Percentiles rank a stretch among this genome's conserved stretches.
Evolutionary conservation across 1,284 basidiomycete species (phyloP).

Genomic region (Ustilago loliicola): DNA sequence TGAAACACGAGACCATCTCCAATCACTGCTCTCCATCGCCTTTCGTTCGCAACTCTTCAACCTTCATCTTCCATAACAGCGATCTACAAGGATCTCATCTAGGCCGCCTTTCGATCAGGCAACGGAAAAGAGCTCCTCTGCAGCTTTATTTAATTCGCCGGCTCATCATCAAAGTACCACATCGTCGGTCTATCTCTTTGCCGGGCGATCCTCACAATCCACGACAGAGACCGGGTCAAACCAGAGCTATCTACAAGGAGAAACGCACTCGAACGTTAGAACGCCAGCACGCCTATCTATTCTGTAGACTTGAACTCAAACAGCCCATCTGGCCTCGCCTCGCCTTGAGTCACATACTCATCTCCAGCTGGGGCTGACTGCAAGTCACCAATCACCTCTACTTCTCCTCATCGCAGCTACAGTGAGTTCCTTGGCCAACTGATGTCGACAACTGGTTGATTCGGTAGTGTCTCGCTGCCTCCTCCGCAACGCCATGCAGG

Average conservation of each 20-base stretch:
- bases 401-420: background rate
- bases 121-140: background rate
- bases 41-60: background rate
- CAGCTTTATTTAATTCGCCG: background rate
- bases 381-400: background rate
- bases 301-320: too few relatives aligned
- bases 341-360: too few relatives aligned
- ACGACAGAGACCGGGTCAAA: too few relatives aligned
- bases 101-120: background rate
- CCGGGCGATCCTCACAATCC: background rate
- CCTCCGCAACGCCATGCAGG: conserved; percentile 18
- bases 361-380: background rate
- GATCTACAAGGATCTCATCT: background rate
- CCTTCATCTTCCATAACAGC: background rate
- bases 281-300: too few relatives aligned
- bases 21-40: background rate
- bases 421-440: background rate
- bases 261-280: too few relatives aligned
- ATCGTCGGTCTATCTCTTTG: background rate
- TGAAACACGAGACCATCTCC: background rate
- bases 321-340: too few relatives aligned
- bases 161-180: background rate
- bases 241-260: too few relatives aligned
- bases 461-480: conserved; percentile 4
- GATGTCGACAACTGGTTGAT: conserved; percentile 12